Percentiles rank a stretch among this genome's conserved stretches.
Evolutionary conservation across 352 stramenopile species (phyloP).

Genomic region (Pythium sukuiense): DNA sequence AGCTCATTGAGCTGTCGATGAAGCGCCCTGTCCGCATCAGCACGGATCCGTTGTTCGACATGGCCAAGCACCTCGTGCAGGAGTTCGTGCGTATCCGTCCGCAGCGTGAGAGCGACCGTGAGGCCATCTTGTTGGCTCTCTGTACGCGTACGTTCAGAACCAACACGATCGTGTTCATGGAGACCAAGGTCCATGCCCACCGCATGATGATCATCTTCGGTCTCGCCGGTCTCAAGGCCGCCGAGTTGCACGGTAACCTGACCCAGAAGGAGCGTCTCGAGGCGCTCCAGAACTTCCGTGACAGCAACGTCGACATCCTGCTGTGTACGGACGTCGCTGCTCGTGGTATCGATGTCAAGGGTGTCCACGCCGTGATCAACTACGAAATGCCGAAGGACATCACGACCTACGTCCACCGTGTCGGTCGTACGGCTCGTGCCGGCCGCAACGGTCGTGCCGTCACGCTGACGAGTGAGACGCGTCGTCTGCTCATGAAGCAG

Average conservation of each 20-base stretch:
- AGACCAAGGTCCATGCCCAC: conserved; percentile 97
- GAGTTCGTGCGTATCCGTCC: conserved; percentile 97
- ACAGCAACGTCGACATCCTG: conserved; percentile 95
- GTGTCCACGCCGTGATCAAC: conserved; percentile 99
- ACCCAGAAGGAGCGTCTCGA: conserved; percentile 95
- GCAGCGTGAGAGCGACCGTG: conserved; percentile 90
- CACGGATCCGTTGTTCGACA: conserved; percentile 93
- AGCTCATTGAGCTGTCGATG: conserved; percentile 96
- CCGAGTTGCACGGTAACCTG: conserved; percentile 98
- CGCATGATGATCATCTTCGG: conserved; percentile 96
- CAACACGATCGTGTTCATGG: conserved; percentile 99
- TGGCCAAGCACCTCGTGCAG: conserved; percentile 96
- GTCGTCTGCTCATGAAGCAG: conserved; percentile 94
- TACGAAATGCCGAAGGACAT: conserved; percentile 99
- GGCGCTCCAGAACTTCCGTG: conserved; percentile 95
- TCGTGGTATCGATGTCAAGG: conserved; percentile 97
- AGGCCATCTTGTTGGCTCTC: conserved; percentile 95
- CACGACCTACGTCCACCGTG: conserved; percentile 98
- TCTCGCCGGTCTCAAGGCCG: conserved; percentile 95
- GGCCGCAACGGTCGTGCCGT: conserved; percentile 91
- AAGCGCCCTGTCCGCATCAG: conserved; percentile 95
- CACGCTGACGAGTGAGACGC: conserved; percentile 88
- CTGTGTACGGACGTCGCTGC: conserved; percentile 98
- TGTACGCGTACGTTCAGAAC: conserved; percentile 94
- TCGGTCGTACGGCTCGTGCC: conserved; percentile 97